Percentiles rank a stretch among this genome's conserved stretches.
Evolutionary conservation across 2,329 filamentous ascomycete species (phyloP).

Genomic region (Pseudogymnoascus sp.): DNA sequence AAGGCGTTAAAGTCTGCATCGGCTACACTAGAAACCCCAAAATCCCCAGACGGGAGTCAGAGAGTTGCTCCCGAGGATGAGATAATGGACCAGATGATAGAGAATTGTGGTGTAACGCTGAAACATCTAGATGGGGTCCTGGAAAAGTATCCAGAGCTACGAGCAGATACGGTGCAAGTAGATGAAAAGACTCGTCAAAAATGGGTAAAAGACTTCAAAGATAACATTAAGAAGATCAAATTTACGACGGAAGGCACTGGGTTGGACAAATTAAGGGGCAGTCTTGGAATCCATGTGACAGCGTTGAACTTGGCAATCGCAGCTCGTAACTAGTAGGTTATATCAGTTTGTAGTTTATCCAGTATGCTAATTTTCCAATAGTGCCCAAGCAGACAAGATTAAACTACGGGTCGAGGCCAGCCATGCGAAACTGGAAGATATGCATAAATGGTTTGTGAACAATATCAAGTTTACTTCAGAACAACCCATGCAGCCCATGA

Average conservation of each 20-base stretch:
- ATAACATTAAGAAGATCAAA: conserved; percentile 12
- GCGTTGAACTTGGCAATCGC: conserved; percentile 11
- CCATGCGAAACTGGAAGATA: not conserved
- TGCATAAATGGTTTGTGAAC: not conserved
- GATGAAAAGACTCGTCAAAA: not conserved
- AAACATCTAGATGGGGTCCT: conserved; percentile 8
- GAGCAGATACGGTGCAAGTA: not conserved
- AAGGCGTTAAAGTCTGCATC: conserved; percentile 11
- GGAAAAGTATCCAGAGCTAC: conserved; percentile 9
- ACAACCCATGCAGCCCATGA: not conserved
- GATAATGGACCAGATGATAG: conserved; percentile 11
- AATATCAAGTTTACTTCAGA: not conserved
- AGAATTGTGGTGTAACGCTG: conserved; percentile 7
- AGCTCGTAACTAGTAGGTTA: not conserved
- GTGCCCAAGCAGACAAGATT: not conserved
- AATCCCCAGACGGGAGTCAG: not conserved
- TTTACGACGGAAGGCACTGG: conserved; percentile 9
- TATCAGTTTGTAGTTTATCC: not conserved
- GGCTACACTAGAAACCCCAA: not conserved
- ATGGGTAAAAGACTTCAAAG: not conserved
- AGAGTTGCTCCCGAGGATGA: not conserved
- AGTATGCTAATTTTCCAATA: not conserved
- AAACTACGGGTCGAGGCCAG: not conserved
- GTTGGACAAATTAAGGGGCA: conserved; percentile 5
- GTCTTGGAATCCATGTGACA: conserved; percentile 8